Conservation (phyloP, 257 asterid genomes). For the Solanum commersonii region DNA sequence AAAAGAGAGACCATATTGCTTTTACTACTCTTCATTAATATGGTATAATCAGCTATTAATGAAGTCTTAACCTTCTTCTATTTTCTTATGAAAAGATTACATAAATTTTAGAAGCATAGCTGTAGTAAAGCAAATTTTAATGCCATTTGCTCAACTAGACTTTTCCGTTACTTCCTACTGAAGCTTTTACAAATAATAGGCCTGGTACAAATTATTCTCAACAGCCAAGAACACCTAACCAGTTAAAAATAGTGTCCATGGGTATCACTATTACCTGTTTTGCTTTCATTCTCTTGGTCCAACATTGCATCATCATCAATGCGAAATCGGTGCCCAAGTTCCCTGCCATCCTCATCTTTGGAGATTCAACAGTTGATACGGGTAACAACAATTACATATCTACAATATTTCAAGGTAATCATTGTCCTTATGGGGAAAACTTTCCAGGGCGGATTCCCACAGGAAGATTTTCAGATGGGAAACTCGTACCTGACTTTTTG, state of each 20-base stretch:
- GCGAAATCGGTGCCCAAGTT: constrained; percentile 16
- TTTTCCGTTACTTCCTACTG: not conserved
- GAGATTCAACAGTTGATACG: constrained; percentile 61
- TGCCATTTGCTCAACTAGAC: not conserved
- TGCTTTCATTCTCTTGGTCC: constrained; percentile 11
- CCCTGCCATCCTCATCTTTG: constrained; percentile 54
- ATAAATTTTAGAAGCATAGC: not conserved
- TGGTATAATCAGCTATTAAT: not conserved
- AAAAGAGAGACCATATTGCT: not conserved
- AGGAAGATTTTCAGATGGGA: constrained; percentile 69
- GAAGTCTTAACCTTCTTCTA: not conserved
- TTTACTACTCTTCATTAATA: not conserved
- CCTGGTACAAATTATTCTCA: not conserved
- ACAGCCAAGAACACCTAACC: not conserved
- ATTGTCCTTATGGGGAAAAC: constrained; percentile 44
- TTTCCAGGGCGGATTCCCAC: constrained; percentile 45
- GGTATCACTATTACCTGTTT: not conserved
- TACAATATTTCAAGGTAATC: constrained; percentile 31
- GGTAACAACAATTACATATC: constrained; percentile 69
- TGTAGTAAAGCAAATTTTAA: not conserved
- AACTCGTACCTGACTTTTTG: constrained; percentile 55
- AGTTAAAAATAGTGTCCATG: not conserved
- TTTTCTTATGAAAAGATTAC: not conserved
- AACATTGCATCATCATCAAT: constrained; percentile 2
- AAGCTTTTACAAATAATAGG: not conserved